phyloP scores from a whole-genome alignment of 345 rosid species.

The Citrus glauca region DNA sequence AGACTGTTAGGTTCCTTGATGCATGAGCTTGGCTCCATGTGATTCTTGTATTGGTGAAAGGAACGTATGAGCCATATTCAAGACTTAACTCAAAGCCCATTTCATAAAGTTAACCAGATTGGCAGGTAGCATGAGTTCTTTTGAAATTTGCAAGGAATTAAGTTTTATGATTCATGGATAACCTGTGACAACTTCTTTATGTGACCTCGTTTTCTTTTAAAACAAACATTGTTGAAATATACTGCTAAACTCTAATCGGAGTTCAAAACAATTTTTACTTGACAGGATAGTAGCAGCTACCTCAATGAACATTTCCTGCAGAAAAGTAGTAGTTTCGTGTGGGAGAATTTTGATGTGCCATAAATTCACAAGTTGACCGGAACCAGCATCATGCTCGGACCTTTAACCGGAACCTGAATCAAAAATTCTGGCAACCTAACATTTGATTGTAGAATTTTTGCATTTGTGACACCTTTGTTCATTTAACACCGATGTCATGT shows the following conservation, averaged over 20 bases:
- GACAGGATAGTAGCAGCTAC: not conserved
- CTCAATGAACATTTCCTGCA: not conserved
- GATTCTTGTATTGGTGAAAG: too few species aligned
- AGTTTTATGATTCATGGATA: not conserved
- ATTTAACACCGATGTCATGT: not conserved
- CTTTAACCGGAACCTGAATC: not conserved
- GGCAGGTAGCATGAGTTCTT: too few species aligned
- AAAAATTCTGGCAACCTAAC: not conserved
- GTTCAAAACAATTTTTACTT: not conserved
- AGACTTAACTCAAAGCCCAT: not conserved
- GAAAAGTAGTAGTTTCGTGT: not conserved
- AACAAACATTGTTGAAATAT: not conserved
- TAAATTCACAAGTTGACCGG: not conserved
- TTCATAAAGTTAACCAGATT: not conserved
- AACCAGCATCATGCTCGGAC: not conserved
- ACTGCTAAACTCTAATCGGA: not conserved
- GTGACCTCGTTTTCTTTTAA: not conserved
- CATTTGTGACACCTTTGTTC: not conserved
- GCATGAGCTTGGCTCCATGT: not conserved
- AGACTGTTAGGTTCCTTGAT: not conserved
- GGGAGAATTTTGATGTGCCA: not conserved
- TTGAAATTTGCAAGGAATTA: not conserved
- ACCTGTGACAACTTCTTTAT: not conserved
- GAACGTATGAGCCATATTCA: too few species aligned
- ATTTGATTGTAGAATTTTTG: not conserved